Evolutionary conservation across 768 basidiomycete species (phyloP), one percentile per base, ranked within the genome.

Genomic region (Trametes sanguinea): DNA sequence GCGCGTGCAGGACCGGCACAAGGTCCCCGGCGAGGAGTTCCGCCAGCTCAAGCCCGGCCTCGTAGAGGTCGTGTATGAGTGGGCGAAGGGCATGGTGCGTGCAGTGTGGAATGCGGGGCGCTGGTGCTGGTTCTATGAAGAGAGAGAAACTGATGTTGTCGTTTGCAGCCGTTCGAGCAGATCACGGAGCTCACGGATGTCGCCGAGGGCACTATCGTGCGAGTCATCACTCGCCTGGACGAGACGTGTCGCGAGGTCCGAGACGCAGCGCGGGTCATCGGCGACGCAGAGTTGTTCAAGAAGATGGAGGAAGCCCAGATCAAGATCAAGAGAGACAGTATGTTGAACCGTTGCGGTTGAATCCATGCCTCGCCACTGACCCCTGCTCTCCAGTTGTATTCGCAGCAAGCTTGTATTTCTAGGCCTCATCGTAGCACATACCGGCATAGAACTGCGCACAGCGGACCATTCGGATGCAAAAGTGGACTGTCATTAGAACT

Each of bases 231-330:
- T 2, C 86, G 97, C 9, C 77, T 98, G 52, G 97, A 99, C 70
- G 96, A 98, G 76, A 96, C 95, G 0, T 98, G 97, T 73, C 81
- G 95, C 50, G 97, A 99, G 75, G 95, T 99, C 5, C 76, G 96
- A 68, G 97, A 99, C 74, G 96, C 96, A 2, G 97, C 97, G 6
- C 84, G 97, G 37, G 95, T 98, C 42, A 97, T 98, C 54, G 97
- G 97, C 2, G 97, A 98, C 74, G 89, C 90, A 27, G 94, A 92
- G 52, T 75, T 99, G 43, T 97, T 98, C 82, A 91, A 90, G 75
- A 98, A 98, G 74, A 97, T 98, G 95, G 96, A 98, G 70, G 92
- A 94, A 68, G 88, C 92, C 0, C 95, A 98, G 71, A 83, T 86
- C 43, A 90, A 89, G 74, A 98, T 99, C 67, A 96, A 96, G 74